phyloP scores from a whole-genome alignment of 192 early-diverging fungal species.

The Gamsiella multidivaricata region DNA sequence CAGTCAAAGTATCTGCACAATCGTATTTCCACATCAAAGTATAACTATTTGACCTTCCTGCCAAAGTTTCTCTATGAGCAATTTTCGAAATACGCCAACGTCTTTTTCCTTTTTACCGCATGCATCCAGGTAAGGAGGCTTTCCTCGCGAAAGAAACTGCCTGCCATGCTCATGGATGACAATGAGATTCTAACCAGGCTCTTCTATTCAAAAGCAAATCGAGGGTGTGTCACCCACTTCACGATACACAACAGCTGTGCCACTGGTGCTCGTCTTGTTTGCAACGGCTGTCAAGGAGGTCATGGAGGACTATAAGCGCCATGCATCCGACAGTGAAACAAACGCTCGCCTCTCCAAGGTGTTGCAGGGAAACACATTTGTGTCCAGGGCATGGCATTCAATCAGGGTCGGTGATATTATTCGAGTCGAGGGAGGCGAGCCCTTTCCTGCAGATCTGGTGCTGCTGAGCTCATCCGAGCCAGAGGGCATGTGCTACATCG shows the following conservation, averaged over 20 bases:
- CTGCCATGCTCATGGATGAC: no score
- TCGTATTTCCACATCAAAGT: conserved; percentile 94
- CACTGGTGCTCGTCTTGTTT: conserved; percentile 84
- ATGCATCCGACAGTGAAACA: conserved; percentile 78
- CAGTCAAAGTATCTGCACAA: conserved; percentile 91
- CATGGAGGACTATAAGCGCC: conserved; percentile 88
- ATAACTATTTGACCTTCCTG: conserved; percentile 91
- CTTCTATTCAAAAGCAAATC: conserved; percentile 96
- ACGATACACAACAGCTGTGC: conserved; percentile 85
- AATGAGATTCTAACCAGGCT: no score
- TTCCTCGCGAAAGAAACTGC: no score
- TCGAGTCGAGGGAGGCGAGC: conserved; percentile 86
- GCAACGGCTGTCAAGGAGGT: conserved; percentile 95
- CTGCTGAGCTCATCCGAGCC: conserved; percentile 93
- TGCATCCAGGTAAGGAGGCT: conserved; percentile 95
- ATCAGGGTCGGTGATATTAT: conserved; percentile 94
- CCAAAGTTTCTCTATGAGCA: conserved; percentile 97
- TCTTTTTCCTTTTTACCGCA: conserved; percentile 99
- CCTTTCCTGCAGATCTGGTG: conserved; percentile 93
- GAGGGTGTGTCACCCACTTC: conserved; percentile 93
- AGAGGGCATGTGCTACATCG: conserved; percentile 98
- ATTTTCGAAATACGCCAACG: conserved; percentile 98
- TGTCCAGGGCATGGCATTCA: conserved; percentile 81
- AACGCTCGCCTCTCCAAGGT: conserved; percentile 75
- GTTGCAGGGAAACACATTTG: conserved; percentile 72